Evolutionary conservation across 768 basidiomycete species (phyloP).

Genomic region (Ramaria sp.): DNA sequence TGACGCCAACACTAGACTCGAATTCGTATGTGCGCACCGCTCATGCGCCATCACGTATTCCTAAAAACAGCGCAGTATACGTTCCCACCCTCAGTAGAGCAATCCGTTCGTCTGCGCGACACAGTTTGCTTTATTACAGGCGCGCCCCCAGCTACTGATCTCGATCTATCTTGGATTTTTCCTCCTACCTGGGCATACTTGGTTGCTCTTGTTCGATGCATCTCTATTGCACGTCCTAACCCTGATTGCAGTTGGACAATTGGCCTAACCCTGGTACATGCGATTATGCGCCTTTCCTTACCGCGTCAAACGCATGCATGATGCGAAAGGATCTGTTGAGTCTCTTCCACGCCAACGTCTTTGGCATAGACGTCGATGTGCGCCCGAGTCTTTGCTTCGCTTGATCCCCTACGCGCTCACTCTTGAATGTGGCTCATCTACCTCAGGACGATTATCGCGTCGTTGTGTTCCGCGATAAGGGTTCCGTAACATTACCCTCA

Average conservation of each 20-base stretch:
- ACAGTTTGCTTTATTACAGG: no score
- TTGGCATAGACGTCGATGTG: neutral
- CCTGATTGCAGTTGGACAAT: neutral
- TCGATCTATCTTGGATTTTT: neutral
- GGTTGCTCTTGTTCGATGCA: neutral
- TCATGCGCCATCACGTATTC: no score
- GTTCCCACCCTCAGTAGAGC: neutral
- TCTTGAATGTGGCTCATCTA: neutral
- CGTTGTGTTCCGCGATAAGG: neutral
- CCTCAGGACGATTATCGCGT: neutral
- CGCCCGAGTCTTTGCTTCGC: neutral
- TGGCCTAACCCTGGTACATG: neutral
- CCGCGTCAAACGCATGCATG: neutral
- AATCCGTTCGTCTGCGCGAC: neutral
- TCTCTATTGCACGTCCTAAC: neutral
- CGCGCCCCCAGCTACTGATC: neutral
- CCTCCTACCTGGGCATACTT: neutral
- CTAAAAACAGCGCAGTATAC: neutral
- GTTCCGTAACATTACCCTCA: neutral
- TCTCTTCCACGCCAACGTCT: neutral
- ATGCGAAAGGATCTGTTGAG: neutral
- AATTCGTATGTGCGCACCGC: no score
- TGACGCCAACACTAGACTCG: neutral
- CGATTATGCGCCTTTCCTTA: neutral
- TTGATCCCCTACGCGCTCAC: no score